Percentiles rank a stretch among this genome's conserved stretches.
Conservation (phyloP, 257 asterid genomes). For the Solanum lignicaule region DNA sequence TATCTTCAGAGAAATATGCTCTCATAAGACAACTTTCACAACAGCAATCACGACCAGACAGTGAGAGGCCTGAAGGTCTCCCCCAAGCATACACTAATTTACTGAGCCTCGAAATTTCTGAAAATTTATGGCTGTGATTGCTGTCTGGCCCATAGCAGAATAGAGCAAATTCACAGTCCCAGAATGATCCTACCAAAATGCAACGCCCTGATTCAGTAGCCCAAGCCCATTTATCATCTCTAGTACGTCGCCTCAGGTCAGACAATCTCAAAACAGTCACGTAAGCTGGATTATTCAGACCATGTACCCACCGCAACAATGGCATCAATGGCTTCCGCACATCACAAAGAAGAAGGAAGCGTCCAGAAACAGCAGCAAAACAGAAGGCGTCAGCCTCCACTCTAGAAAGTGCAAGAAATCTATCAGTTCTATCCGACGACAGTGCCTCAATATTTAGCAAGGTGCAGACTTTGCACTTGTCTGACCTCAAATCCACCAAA, state of each 20-base stretch:
- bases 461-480: slow-evolving; percentile 22
- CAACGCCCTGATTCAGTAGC: slow-evolving; percentile 72
- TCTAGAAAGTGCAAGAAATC: slow-evolving; percentile 44
- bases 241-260: slow-evolving; percentile 38
- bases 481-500: slow-evolving; percentile 52
- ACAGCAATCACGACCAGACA: slow-evolving; percentile 38
- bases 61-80: slow-evolving; percentile 28
- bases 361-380: slow-evolving; percentile 39
- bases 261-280: slow-evolving; percentile 43
- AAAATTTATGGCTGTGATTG: slow-evolving; percentile 8
- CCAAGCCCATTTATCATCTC: slow-evolving; percentile 28
- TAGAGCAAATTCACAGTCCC: slow-evolving; percentile 50
- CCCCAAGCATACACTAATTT: slow-evolving; percentile 55
- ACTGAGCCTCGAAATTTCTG: slow-evolving; percentile 33
- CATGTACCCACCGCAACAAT: slow-evolving; percentile 55
- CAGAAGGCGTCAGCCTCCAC: slow-evolving; percentile 40
- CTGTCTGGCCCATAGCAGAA: slow-evolving; percentile 60
- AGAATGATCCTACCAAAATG: slow-evolving; percentile 76
- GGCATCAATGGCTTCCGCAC: slow-evolving; percentile 49
- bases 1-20: slow-evolving; percentile 32
- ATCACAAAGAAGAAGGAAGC: slow-evolving; percentile 56
- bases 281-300: slow-evolving; percentile 40
- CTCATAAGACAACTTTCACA: slow-evolving; percentile 55
- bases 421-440: slow-evolving; percentile 30
- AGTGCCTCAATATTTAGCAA: slow-evolving; percentile 50